Conservation (phyloP, 768 basidiomycete species). For the Kwoniella bestiolae region DNA sequence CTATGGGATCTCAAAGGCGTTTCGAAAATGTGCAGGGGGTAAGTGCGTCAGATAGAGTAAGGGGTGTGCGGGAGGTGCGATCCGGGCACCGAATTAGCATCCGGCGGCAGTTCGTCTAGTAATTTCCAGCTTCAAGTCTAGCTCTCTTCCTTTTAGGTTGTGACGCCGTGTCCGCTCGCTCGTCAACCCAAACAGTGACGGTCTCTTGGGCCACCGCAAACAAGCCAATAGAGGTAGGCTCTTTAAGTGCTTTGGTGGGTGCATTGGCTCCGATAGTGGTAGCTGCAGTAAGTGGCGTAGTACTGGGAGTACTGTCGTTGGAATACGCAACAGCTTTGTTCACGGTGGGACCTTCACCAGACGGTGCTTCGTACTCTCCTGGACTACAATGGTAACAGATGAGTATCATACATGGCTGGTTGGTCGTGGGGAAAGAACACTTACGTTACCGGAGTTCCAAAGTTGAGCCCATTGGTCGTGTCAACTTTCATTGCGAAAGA, state of each 20-base stretch:
- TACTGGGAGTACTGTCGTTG: not conserved
- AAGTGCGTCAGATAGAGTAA: no score
- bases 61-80: no score
- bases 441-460: slow-evolving; percentile 17
- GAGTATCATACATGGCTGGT: not conserved
- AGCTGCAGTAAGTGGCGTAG: not conserved
- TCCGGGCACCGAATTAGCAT: no score
- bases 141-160: not conserved
- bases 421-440: not conserved
- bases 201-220: not conserved
- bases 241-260: not conserved
- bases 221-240: not conserved
- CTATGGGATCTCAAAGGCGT: no score
- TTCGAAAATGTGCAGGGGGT: no score
- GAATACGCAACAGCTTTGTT: not conserved
- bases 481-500: slow-evolving; percentile 10
- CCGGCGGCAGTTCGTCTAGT: no score
- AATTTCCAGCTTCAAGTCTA: not conserved
- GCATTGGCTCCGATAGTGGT: not conserved
- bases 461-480: slow-evolving; percentile 8
- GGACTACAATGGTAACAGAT: not conserved
- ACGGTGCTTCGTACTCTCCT: not conserved
- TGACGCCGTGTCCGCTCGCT: not conserved
- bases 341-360: not conserved
- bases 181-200: not conserved